Base-by-base conservation (phyloP, 1,284 basidiomycete genomes). In the Trichosporon inkin region DNA sequence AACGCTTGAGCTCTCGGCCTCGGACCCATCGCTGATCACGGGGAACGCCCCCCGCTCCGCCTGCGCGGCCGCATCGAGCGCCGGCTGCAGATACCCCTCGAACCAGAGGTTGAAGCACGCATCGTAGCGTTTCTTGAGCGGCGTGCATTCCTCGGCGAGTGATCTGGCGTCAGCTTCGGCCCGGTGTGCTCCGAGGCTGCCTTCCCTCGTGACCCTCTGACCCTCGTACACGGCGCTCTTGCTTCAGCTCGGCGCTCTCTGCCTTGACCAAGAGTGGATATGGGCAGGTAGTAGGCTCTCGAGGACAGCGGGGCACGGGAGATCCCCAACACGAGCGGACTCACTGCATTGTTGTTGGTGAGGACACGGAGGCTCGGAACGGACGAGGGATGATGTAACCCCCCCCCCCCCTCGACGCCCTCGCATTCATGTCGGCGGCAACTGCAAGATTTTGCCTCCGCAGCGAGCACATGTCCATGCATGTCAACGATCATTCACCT, bases 71-170 rank as follows among this genome's bases (percentile, higher is more conserved):
- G 37, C 60, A 47, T 74, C 71, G 5, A 77, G 67, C 28, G 74
- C 75, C 0, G 90, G 90, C 71, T 91, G 88, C 35, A 97, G 85
- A 73, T 96, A 97, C 20, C 90, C 90, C 74, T 93, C 91, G 71
- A 97, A 93, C 94, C 93, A 97, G 7, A 87, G 85, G 73, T 96
- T 95, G 81, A 97, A 97, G 81, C 94, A 97, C 0, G 87, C 80
- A 77, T 97, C 93, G 76, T 96, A 97, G 62, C 85, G 82, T 63
- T 88, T 86, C 75, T 97, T 97, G 58, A 93, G 82, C 0, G 89
- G 88, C 3, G 93, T 96, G 78, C 94, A 97, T 79, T 87, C 84
- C 13, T 60, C 60, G 3, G 60, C 56, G 20, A 66, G 62, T 6
- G 65, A 63, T 28, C 61, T 66, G 61, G 52, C 2, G 55, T 62